Evolutionary conservation across 495 filamentous ascomycete species (phyloP).

Genomic region (Podospora conica): DNA sequence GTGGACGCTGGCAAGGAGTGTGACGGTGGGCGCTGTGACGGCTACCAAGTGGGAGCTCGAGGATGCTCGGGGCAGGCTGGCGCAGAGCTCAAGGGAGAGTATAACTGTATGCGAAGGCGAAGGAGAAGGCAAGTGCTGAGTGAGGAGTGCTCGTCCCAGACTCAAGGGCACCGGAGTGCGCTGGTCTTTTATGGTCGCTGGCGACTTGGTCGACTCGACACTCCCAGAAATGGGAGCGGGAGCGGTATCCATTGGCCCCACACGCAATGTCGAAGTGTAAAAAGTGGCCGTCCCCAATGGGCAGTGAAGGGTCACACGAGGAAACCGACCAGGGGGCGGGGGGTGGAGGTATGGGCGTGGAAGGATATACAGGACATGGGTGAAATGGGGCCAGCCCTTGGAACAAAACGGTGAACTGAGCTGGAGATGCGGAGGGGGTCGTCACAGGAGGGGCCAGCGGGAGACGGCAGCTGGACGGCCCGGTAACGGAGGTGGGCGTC

Average conservation of each 20-base stretch:
- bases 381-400: too few species aligned
- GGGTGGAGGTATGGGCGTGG: too few species aligned
- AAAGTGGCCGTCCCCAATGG: background rate
- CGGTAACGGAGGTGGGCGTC: too few species aligned
- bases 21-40: background rate
- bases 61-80: background rate
- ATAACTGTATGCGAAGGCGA: background rate
- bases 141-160: background rate
- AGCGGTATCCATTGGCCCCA: background rate
- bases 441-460: too few species aligned
- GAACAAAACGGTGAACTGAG: too few species aligned
- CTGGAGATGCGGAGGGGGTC: too few species aligned
- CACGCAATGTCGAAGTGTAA: background rate
- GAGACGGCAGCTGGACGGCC: too few species aligned
- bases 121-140: background rate
- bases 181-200: background rate
- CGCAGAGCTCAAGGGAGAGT: background rate
- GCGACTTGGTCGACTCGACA: background rate
- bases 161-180: background rate
- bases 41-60: background rate
- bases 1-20: background rate
- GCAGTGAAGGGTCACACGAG: background rate
- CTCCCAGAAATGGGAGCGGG: background rate
- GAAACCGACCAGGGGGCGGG: background rate
- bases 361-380: too few species aligned